These are phyloP conservation scores for Xylariaceae sp. DNA, from an alignment of 2,329 filamentous ascomycete species.

Conservation along the genomic window DNA sequence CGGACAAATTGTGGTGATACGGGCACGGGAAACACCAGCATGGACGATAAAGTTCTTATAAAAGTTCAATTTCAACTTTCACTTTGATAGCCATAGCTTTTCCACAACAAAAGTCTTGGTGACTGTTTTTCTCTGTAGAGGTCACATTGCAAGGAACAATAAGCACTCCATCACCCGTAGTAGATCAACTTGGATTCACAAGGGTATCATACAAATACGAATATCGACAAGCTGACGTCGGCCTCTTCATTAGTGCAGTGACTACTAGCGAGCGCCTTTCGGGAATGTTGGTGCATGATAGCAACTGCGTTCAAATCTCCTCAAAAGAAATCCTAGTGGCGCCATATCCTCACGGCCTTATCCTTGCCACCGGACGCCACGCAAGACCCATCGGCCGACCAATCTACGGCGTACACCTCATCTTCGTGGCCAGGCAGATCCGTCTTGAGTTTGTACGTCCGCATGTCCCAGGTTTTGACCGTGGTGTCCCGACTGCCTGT, in stretches of 20 bases:
- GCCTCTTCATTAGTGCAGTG: neutral
- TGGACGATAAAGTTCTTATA: too few relatives aligned
- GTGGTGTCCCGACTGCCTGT: conserved; percentile 70
- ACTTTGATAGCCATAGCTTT: too few relatives aligned
- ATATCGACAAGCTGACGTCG: neutral
- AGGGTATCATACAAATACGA: conserved; percentile 1
- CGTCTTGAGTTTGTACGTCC: conserved; percentile 64
- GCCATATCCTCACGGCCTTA: conserved; percentile 66
- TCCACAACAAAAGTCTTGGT: too few relatives aligned
- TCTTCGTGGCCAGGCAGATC: conserved; percentile 23
- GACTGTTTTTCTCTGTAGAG: too few relatives aligned
- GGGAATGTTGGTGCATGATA: neutral
- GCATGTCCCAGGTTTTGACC: conserved; percentile 84
- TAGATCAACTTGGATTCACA: neutral
- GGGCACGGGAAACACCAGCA: too few relatives aligned
- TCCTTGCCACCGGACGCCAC: conserved; percentile 93
- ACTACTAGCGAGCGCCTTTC: neutral
- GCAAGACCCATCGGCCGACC: conserved; percentile 83
- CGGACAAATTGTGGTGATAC: too few relatives aligned
- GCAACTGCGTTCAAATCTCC: neutral
- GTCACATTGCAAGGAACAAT: too few relatives aligned
- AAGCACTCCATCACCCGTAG: too few relatives aligned
- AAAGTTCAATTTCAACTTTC: too few relatives aligned
- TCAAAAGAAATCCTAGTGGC: conserved; percentile 43
- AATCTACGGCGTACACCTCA: conserved; percentile 59